Base-by-base conservation (phyloP, 2,329 filamentous ascomycete genomes). In the Colletotrichum karsti region DNA sequence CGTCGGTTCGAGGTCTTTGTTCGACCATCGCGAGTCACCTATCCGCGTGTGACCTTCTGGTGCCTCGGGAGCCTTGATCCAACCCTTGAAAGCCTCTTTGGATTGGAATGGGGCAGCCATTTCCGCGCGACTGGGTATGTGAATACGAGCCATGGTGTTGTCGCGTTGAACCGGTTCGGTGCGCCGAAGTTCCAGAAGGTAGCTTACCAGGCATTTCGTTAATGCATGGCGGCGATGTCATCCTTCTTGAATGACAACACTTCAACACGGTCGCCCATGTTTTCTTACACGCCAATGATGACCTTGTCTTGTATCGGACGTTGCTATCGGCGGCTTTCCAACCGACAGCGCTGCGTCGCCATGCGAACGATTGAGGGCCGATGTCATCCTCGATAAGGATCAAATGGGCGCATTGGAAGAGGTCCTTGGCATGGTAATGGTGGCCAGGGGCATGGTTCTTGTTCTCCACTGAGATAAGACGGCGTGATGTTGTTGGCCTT, bases 1-100 rank as follows among this genome's bases (percentile, higher is more conserved):
- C 8, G 74, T 77, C 18, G 74, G 76, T 53, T 76, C 74, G 18
- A 77, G 70, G 54, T 77, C 76, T 35, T 74, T 72, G 69, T 77
- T 77, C 5, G 75, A 73, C 76, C 76, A 77, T 58, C 69, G 69
- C 12, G 72, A 50, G 59, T 73, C 70, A 30, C 74, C 73, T 9
- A 76, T 64, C 22, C 37, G 58, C 10, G 48, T 28, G 30, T 70
- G 70, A 5, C 71, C 73, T 2, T 73, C 63, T 7, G 50, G 53
- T 2, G 63, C 58, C 18, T 70, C 60, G 2, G 74, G 69, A 0
- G 72, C 73, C 58, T 71, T 72, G 20, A 72, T 22, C 56, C 74
- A 75, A 9, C 74, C 69, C 33, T 60, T 7, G 12, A 76, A 75
- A 2, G 73, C 71, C 7, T 71, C 67, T 30, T 44, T 69, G 4